Base-by-base conservation (phyloP, 2,329 filamentous ascomycete species). In the Phialophora tarda region DNA sequence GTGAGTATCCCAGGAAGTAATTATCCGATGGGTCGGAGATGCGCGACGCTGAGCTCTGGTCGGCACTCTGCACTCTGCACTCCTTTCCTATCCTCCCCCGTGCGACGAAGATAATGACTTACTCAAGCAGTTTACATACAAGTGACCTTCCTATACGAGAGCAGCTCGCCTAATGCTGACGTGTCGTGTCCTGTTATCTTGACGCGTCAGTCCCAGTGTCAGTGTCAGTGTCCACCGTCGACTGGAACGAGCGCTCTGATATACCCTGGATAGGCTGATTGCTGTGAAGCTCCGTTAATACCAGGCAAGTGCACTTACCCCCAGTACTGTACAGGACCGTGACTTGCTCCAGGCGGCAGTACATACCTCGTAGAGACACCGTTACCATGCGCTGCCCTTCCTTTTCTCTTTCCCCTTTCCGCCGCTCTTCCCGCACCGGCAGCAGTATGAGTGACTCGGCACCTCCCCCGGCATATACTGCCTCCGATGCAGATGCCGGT, bases 321-420 rank as follows among this genome's bases (percentile, higher is more conserved):
- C 32, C 32, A 34, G 32, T 34, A 34, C 32, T 34, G 32, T 34
- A 12, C 32, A 34, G 32, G 32, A 11, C 10, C 38, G 38, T 41
- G 38, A 34, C 38, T 41, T 41, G 38, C 2, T 12, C 38, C 12
- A 41, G 14, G 38, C 38, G 12, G 17, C 38, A 6, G 48, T 26
- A 24, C 8, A 21, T 28, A 53, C 17, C 44, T 12, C 3, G 2
- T n/a, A 8, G 21, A 26, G 10, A 10, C 17, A 24, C 12, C n/a
- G 17, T 21, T 44, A 41, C 30, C 17, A 61, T 61, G 58, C 58
- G 58, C 26, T 61, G 58, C 44, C 58, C 44, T 17, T 53, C 58
- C 10, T 23, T 61, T 17, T 61, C 58, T 12, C 47, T 61, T 26
- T 61, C 51, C 6, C 47, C n/a, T 26, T 30, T 26, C 30, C 58